These are phyloP conservation scores for Saturnispora serradocipensis DNA, from an alignment of 805 yeast species.

Conservation along the genomic window DNA sequence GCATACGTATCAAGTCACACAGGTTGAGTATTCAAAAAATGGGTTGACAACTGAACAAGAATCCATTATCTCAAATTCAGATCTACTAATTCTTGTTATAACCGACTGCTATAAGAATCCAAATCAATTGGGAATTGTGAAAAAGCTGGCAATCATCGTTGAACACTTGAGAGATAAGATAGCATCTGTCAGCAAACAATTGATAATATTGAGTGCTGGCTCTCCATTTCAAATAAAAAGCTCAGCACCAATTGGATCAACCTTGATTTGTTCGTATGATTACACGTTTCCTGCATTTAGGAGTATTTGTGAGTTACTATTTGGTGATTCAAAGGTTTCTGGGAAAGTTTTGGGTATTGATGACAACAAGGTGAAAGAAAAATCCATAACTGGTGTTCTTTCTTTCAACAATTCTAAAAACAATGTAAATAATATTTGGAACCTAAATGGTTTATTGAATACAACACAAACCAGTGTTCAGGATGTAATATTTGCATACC, in stretches of 20 bases:
- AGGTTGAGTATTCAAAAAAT: constrained; percentile 50
- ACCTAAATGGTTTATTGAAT: constrained; percentile 8
- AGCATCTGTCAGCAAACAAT: constrained; percentile 33
- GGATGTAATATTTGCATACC: not conserved
- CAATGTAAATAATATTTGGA: not conserved
- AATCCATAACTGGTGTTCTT: not conserved
- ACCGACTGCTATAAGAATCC: constrained; percentile 50
- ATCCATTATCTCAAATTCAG: constrained; percentile 40
- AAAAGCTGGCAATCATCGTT: constrained; percentile 37
- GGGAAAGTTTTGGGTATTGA: constrained; percentile 45
- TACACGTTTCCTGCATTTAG: constrained; percentile 44
- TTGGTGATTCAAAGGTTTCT: constrained; percentile 43
- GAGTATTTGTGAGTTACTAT: constrained; percentile 40
- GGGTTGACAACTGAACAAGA: constrained; percentile 50
- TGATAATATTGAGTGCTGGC: constrained; percentile 50
- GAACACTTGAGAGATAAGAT: constrained; percentile 7
- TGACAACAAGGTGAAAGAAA: not conserved
- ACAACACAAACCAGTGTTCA: constrained; percentile 1
- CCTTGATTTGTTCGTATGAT: constrained; percentile 53
- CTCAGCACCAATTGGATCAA: constrained; percentile 44
- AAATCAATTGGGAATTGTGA: constrained; percentile 54
- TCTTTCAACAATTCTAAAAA: not conserved
- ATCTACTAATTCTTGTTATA: constrained; percentile 43
- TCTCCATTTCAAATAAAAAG: constrained; percentile 56
- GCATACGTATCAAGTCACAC: constrained; percentile 38